Conservation (phyloP, 345 rosid genomes). For the Anastatica hierochuntica region DNA sequence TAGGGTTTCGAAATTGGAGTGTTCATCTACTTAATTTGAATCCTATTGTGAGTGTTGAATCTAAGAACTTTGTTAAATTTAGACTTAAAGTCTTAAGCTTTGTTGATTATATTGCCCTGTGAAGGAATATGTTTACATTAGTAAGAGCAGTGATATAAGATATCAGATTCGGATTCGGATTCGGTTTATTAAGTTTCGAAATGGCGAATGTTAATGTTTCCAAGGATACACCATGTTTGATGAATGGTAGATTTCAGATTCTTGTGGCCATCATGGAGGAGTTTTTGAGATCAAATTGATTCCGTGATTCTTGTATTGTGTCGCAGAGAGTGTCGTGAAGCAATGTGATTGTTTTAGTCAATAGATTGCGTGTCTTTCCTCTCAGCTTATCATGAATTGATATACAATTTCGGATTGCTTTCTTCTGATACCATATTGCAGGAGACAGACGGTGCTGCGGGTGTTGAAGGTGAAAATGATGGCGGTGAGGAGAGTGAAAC, state of each 20-base stretch:
- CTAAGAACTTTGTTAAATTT: neutral
- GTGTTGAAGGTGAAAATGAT: conserved; percentile 29
- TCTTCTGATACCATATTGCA: conserved; percentile 31
- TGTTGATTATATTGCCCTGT: neutral
- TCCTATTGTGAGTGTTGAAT: neutral
- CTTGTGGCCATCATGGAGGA: neutral
- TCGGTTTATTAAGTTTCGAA: neutral
- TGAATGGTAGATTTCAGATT: neutral
- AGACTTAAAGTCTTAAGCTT: conserved; percentile 3
- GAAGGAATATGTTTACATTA: neutral
- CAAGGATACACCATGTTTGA: neutral
- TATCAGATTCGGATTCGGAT: neutral
- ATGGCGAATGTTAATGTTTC: too few relatives aligned
- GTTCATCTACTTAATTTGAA: neutral
- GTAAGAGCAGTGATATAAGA: neutral
- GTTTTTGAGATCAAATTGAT: neutral
- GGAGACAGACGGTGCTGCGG: conserved; percentile 54
- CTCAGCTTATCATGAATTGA: neutral
- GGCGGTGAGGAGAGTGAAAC: conserved; percentile 30
- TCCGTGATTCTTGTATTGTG: neutral
- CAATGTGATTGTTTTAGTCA: neutral
- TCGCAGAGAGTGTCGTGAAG: neutral
- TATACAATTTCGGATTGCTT: neutral
- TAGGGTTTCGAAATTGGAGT: neutral
- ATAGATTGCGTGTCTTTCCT: neutral